Evolutionary conservation across 2,329 filamentous ascomycete species (phyloP), one percentile per base, ranked within the genome.

Genomic region (Dactylellina haptotyla): DNA sequence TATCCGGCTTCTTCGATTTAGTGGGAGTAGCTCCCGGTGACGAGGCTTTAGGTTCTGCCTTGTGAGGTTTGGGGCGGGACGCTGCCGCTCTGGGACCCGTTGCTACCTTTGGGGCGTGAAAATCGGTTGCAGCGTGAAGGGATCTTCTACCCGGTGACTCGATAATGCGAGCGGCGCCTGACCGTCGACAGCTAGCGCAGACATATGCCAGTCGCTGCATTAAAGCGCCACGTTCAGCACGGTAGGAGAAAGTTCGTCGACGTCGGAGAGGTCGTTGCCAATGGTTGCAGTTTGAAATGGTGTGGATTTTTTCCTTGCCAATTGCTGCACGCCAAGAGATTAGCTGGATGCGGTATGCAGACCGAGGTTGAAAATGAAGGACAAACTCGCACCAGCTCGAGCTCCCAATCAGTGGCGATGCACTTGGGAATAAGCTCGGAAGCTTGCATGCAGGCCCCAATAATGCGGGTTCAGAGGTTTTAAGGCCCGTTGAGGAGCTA

Each of bases 141-240:
- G 34, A 59, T 28, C 63, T 59, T 20, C 9, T 41, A n/a, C n/a
- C n/a, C n/a, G 41, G 63, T 20, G 26, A 39, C 14, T 41, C 39
- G 34, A 54, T 26, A n/a, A 30, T 25, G 26, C 46, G 67, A 61
- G 51, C 25, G 54, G 67, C 45, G 30, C 43, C 23, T 54, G 67
- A 65, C 59, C 53, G 53, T 64, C 59, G 67, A 61, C 67, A 72
- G 46, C 46, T 61, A 28, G 53, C 53, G 26, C 67, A 72, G 14
- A 72, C 53, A 12, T 56, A 65, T 43, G 10, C 53, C 45, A 61
- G 53, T 59, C 67, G 67, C 56, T 65, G 67, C 67, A 72, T 72
- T 51, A 65, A 72, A 54, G 26, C 32, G 20, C 26, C 37, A 25
- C 23, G 41, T 25, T 30, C n/a, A 39, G 43, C 30, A 20, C 12